Base-by-base conservation (phyloP, 2,329 filamentous ascomycete species). In the Keithomyces neogunnii region DNA sequence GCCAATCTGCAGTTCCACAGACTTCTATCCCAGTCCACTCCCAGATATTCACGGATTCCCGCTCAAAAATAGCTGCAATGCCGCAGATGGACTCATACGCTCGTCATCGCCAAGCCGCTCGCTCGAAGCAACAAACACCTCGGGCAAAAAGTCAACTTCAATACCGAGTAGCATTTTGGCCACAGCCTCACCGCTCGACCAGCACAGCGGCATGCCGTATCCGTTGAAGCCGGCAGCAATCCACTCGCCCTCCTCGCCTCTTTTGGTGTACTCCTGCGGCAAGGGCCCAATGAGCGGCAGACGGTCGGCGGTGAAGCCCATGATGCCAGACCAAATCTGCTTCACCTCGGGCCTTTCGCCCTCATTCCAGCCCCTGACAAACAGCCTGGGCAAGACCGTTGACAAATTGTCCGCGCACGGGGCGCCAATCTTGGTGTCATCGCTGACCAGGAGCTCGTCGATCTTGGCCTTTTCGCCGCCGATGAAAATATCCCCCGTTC, bases 191-290 rank as follows among this genome's bases (percentile, higher is more conserved):
- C 73, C 75, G 29, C 66, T 73, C 3, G 74, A 65, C 74, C 74
- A 78, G 3, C 73, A 72, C 60, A 71, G 72, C 3, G 70, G 69
- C 73, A 78, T 77, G 3, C 75, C 75, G 26, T 76, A 73, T 5
- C 74, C 74, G 42, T 63, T 68, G 54, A 72, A 78, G 0, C 73
- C 75, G 0, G 72, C 74, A 3, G 71, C 65, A 9, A 77, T 68
- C 74, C 73, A 78, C 56, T 78, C 74, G 5, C 47, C 47, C 4
- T 61, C 57, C 2, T 51, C 55, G 0, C 45, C 55, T 8, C 58
- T 40, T 3, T 51, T 49, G 0, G 59, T 63, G 2, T 60, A 36
- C 4, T 35, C 60, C 0, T 62, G 66, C 0, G 73, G 55, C 3
- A 78, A 58, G 10, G 59, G 60, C 0, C 76, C 77, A 1, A 78